These are phyloP conservation scores for Ganoderma multipileum DNA, from an alignment of 1,284 basidiomycete species.

Conservation along the genomic window DNA sequence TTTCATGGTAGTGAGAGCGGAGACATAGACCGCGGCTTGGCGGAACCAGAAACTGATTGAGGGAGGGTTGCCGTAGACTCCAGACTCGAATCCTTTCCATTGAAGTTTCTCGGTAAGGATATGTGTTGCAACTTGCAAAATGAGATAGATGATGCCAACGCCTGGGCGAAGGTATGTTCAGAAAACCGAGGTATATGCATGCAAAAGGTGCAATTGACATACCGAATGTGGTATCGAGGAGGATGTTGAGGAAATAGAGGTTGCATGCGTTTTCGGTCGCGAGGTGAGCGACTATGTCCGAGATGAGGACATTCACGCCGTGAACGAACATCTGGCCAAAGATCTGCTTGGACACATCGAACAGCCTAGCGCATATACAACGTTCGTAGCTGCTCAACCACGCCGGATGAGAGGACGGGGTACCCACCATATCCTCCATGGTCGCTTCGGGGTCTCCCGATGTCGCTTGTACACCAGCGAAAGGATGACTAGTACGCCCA, in stretches of 20 bases:
- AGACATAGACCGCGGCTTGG: conserved; percentile 88
- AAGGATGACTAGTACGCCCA: conserved; percentile 88
- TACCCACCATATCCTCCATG: conserved; percentile 91
- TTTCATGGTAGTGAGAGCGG: conserved; percentile 91
- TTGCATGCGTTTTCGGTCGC: conserved; percentile 85
- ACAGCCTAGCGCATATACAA: conserved; percentile 58
- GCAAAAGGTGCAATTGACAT: neutral
- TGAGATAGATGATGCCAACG: conserved; percentile 84
- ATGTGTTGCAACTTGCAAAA: conserved; percentile 75
- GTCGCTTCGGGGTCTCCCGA: conserved; percentile 83
- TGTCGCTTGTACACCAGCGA: conserved; percentile 91
- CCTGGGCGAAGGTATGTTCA: conserved; percentile 51
- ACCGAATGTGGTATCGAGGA: conserved; percentile 95
- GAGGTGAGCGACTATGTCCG: conserved; percentile 70
- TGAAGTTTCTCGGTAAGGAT: conserved; percentile 70
- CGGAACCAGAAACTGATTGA: conserved; percentile 77
- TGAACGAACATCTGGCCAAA: conserved; percentile 93
- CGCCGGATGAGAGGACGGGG: neutral
- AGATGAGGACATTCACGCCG: conserved; percentile 84
- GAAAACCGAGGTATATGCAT: conserved; percentile 8
- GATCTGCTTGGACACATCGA: conserved; percentile 93
- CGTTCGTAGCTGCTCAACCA: neutral
- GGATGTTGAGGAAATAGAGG: conserved; percentile 93
- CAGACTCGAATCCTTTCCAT: conserved; percentile 84
- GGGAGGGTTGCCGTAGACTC: conserved; percentile 87